These are phyloP conservation scores for Mortierella sp. DNA, from an alignment of 371 early-diverging fungal species.

Conservation along the genomic window DNA sequence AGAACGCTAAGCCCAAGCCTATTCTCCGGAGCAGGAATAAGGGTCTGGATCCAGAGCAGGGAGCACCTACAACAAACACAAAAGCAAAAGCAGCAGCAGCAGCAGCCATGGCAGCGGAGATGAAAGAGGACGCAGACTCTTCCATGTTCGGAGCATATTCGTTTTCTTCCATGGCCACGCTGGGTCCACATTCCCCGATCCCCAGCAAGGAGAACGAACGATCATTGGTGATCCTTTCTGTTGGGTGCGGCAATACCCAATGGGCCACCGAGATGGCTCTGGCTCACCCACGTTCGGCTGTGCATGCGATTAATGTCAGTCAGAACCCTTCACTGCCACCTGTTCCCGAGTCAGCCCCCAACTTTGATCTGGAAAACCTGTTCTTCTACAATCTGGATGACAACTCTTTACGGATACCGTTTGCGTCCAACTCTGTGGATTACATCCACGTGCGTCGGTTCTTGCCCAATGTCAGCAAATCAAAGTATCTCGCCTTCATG, in stretches of 20 bases:
- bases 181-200: slow-evolving; percentile 9
- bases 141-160: no score
- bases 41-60: no score
- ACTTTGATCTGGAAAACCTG: slow-evolving; percentile 49
- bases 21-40: no score
- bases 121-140: no score
- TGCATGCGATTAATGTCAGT: slow-evolving; percentile 52
- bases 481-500: slow-evolving; percentile 46
- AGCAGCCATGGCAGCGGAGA: no score
- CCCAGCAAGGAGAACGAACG: slow-evolving; percentile 23
- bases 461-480: slow-evolving; percentile 47
- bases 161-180: slow-evolving; percentile 24
- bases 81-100: no score
- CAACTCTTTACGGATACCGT: slow-evolving; percentile 42
- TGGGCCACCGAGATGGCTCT: slow-evolving; percentile 53
- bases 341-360: slow-evolving; percentile 38
- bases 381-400: slow-evolving; percentile 54
- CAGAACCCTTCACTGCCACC: slow-evolving; percentile 39
- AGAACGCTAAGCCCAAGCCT: no score
- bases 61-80: no score
- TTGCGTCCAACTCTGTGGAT: slow-evolving; percentile 50
- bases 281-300: slow-evolving; percentile 50
- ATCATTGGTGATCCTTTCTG: slow-evolving; percentile 49
- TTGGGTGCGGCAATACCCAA: slow-evolving; percentile 48
- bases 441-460: slow-evolving; percentile 51